These are phyloP conservation scores for Talaromyces verruculosus DNA, from an alignment of 2,329 filamentous ascomycete genomes.

Conservation along the genomic window DNA sequence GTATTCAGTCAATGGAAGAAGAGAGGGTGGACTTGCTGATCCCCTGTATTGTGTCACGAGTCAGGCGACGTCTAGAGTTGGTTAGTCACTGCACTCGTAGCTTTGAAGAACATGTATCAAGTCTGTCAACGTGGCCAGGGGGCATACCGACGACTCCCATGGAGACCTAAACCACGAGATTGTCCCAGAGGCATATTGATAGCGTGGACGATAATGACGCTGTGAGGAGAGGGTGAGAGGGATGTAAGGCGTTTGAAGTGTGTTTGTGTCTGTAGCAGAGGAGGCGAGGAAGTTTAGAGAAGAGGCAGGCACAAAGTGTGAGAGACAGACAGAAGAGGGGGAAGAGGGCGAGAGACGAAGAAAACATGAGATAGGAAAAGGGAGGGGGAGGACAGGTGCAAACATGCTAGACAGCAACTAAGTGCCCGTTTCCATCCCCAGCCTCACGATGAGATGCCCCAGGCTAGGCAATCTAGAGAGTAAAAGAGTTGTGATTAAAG, in stretches of 20 bases:
- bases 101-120: background rate
- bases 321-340: background rate
- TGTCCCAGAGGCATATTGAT: background rate
- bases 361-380: background rate
- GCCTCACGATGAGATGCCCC: background rate
- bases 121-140: background rate
- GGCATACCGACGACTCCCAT: background rate
- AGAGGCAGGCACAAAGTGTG: background rate
- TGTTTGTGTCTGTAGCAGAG: background rate
- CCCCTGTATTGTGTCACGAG: constrained; percentile 31
- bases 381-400: background rate
- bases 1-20: background rate
- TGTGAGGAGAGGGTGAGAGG: background rate
- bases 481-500: constrained; percentile 8
- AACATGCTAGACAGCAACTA: background rate
- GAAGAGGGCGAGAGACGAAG: background rate
- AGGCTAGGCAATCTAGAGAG: background rate
- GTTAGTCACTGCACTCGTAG: background rate
- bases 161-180: background rate
- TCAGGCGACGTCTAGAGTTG: constrained; percentile 20
- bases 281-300: background rate
- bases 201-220: background rate
- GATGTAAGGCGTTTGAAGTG: background rate
- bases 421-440: background rate
- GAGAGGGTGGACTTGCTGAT: constrained; percentile 29